Conservation (phyloP, 306 rosid genomes). For the Corylus avellana region DNA sequence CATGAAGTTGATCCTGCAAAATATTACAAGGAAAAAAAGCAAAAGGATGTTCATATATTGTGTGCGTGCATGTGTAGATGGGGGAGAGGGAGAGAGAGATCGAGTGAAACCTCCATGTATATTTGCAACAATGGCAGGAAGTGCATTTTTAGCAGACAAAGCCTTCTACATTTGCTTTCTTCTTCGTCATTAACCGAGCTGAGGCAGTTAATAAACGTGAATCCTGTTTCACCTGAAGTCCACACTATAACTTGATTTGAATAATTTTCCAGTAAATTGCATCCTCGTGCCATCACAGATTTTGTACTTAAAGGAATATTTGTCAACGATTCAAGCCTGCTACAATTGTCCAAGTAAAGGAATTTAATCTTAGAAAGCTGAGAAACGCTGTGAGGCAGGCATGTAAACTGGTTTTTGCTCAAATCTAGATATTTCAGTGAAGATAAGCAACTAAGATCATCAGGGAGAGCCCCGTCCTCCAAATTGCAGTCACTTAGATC, state of each 20-base stretch:
- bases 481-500: slow-evolving; percentile 31
- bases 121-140: neutral
- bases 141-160: neutral
- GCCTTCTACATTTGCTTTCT: neutral
- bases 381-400: slow-evolving; percentile 1
- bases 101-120: neutral
- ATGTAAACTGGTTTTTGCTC: slow-evolving; percentile 19
- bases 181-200: neutral
- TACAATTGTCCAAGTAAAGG: slow-evolving; percentile 2
- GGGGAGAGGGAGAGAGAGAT: neutral
- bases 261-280: neutral
- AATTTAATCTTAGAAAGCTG: slow-evolving; percentile 19
- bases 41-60: neutral
- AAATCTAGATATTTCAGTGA: slow-evolving; percentile 15
- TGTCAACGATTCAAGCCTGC: neutral
- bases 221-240: neutral
- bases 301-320: neutral
- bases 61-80: fast-evolving
- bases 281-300: neutral
- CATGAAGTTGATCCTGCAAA: neutral
- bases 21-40: neutral
- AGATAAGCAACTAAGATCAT: slow-evolving; percentile 10
- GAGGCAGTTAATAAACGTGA: neutral
- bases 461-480: slow-evolving; percentile 11
- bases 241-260: neutral